Base-by-base conservation (phyloP, 2,329 filamentous ascomycete species). In the Nannizziopsis barbatae region DNA sequence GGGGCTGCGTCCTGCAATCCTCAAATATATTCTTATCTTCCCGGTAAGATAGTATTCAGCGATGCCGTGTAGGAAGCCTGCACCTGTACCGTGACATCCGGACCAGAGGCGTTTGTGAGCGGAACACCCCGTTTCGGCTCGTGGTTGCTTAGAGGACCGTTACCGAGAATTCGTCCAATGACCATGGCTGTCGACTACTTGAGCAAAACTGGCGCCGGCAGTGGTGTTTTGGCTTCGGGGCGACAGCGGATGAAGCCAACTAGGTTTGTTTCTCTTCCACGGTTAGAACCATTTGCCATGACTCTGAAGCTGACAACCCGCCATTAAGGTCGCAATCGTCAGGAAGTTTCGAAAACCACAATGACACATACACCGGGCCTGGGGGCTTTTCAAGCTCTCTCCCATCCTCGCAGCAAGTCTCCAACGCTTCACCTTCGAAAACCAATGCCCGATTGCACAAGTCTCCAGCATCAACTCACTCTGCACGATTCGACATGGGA, bases 191-290 rank as follows among this genome's bases (percentile, higher is more conserved):
- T 42, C 15, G 45, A 48, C 12, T 37, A 37, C 27, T 39, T 32
- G 12, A 32, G 38, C 17, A 48, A 37, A n/a, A 27, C 27, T 35
- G 32, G 45, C 27, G 35, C 12, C 31, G 17, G 38, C 12, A 42
- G 31, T 27, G 31, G 38, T 27, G 38, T 36, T 10, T 15, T 42
- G 32, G 38, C 32, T 30, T 42, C 45, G 17, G 18, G 31, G 12
- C 41, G 39, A 20, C 45, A 37, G 15, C 35, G 18, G 15, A 36
- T 42, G 45, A 48, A 42, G 39, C 45, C 45, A 18, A 30, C 38
- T 42, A 48, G 39, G 45, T 48, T 48, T 42, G 45, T 17, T 37
- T n/a, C n/a, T 22, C n/a, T n/a, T 15, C 45, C 45, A 42, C 38
- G 45, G 45, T n/a, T 36, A 38, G 11, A 31, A 18, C n/a, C n/a